Conservation (phyloP, 306 rosid genomes). For the Dryas alaskensis region DNA sequence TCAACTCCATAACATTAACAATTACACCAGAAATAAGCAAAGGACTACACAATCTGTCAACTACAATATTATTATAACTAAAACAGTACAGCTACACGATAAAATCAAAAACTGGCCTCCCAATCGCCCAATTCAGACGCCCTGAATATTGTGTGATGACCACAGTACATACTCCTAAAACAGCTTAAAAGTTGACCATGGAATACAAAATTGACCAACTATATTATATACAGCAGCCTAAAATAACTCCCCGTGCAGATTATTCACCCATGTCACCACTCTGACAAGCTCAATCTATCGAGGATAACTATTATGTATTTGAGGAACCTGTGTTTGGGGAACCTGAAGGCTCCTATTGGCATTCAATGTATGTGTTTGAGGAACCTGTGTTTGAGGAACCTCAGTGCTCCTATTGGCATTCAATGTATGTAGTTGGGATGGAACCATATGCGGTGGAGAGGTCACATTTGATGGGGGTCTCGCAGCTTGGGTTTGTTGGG, state of each 20-base stretch:
- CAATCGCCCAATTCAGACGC: not conserved
- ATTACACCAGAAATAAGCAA: not conserved
- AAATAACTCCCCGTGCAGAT: not conserved
- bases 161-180: not conserved
- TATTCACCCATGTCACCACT: not conserved
- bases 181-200: not conserved
- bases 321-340: not conserved
- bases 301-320: not conserved
- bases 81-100: not conserved
- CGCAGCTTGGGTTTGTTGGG: constrained; percentile 34
- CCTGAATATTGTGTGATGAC: not conserved
- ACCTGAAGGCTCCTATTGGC: not conserved
- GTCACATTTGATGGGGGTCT: constrained; percentile 27
- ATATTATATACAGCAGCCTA: constrained; percentile 2
- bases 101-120: not conserved
- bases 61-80: not conserved
- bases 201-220: constrained; percentile 11
- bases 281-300: not conserved
- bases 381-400: constrained; percentile 23
- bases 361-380: not conserved
- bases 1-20: not conserved
- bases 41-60: not conserved
- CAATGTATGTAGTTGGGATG: constrained; percentile 27
- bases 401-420: constrained; percentile 34
- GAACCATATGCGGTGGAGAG: constrained; percentile 20